These are phyloP conservation scores for Pythium chondricola DNA, from an alignment of 352 stramenopile species.

Conservation along the genomic window DNA sequence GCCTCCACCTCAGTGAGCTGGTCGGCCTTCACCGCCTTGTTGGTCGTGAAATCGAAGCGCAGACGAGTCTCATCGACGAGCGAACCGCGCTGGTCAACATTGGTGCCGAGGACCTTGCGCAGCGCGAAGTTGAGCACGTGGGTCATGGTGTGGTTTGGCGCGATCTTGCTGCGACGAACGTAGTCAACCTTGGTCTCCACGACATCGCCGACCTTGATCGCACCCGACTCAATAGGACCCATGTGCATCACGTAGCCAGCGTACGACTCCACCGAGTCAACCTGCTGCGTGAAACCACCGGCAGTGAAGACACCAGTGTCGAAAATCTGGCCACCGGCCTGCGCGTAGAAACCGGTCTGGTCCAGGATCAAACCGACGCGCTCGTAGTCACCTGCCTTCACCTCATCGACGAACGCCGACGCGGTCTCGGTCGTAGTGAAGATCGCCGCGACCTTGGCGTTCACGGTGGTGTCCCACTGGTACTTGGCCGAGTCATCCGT, in stretches of 20 bases:
- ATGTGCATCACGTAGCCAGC: slow-evolving; percentile 96
- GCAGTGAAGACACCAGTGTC: slow-evolving; percentile 86
- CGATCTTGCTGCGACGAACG: slow-evolving; percentile 86
- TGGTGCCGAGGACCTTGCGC: slow-evolving; percentile 91
- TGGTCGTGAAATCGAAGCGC: slow-evolving; percentile 98
- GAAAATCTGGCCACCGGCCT: slow-evolving; percentile 95
- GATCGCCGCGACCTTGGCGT: slow-evolving; percentile 88
- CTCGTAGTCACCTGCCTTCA: slow-evolving; percentile 73
- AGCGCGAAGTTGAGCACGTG: slow-evolving; percentile 98
- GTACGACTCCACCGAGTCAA: slow-evolving; percentile 94
- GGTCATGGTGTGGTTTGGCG: slow-evolving; percentile 99
- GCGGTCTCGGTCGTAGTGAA: slow-evolving; percentile 90
- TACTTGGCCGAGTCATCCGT: slow-evolving; percentile 96
- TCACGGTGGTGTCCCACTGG: slow-evolving; percentile 79
- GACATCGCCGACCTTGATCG: slow-evolving; percentile 79
- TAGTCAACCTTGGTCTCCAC: slow-evolving; percentile 95
- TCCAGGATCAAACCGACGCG: slow-evolving; percentile 96
- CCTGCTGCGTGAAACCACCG: slow-evolving; percentile 43
- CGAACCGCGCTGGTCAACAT: slow-evolving; percentile 96
- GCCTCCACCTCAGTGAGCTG: slow-evolving; percentile 86
- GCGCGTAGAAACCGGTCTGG: slow-evolving; percentile 97
- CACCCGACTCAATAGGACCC: slow-evolving; percentile 61
- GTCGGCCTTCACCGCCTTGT: slow-evolving; percentile 91
- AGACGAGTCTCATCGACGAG: slow-evolving; percentile 96
- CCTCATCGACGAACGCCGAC: slow-evolving; percentile 76